Base-by-base conservation (phyloP, 1,284 basidiomycete species). In the Puccinia coronata region DNA sequence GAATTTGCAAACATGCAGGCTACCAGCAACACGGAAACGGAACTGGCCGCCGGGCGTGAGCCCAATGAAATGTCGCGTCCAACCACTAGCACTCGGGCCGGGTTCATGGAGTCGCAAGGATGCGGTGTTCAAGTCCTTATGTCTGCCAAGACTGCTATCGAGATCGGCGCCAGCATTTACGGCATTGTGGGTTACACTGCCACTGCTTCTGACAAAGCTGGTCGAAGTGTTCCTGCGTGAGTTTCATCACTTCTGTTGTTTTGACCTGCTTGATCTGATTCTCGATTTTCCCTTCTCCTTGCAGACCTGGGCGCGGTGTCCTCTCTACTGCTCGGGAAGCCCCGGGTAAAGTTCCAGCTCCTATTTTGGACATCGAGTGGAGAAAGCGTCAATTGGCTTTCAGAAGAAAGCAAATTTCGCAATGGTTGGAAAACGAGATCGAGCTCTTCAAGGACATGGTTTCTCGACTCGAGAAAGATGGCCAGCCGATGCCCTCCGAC, bases 51-150 rank as follows among this genome's bases (percentile, higher is more conserved):
- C 91, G 97, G 97, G 83, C 95, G 97, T 84, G 96, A 99, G 87
- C 96, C 96, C 39, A 94, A 92, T 63, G 96, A 99, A 87, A 96
- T 98, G 93, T 99, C 96, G 77, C 92, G 96, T 82, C 97, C 97
- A 36, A 93, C 96, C 55, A 98, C 96, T 6, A 94, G 92, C 34
- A 98, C 95, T 84, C 93, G 97, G 86, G 90, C 95, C 85, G 95
- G 96, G 83, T 86, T 86, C n/a, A 81, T 99, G 96, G 96, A 99
- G 87, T 91, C 94, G 36, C 95, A 97, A 88, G 96, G 96, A 83
- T 93, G 92, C 83, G 97, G 96, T 88, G 93, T 98, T 25, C 96
- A 98, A 85, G 91, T 99, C 70, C 90, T 98, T 83, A 99, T 98
- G 95, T 95, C 89, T 83, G 96, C 96, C 28, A 94, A 93, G 88